A percentile compares a stretch with the other conserved stretches of the same genome.
Conservation (phyloP, 1,284 basidiomycete genomes). For the Ganoderma lingzhi region DNA sequence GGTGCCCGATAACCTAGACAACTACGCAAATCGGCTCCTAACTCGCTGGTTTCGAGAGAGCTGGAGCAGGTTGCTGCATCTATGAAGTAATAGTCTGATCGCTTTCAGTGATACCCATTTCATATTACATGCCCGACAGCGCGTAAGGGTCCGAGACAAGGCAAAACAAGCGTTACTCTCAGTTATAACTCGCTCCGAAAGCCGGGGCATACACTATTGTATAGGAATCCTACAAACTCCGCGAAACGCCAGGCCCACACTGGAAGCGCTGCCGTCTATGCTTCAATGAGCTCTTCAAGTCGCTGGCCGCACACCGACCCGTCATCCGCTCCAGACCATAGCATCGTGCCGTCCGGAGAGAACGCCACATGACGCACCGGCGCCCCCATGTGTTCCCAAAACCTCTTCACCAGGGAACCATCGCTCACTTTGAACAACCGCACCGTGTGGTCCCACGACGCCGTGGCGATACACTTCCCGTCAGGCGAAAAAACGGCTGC, state of each 20-base stretch:
- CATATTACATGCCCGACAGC: not conserved
- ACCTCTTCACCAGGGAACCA: conserved; percentile 11
- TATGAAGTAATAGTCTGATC: conserved; percentile 60
- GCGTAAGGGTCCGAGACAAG: not conserved
- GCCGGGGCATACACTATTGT: not conserved
- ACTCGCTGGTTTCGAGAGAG: conserved; percentile 81
- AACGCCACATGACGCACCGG: conserved; percentile 2
- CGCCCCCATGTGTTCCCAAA: not conserved
- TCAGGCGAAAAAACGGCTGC: conserved; percentile 36
- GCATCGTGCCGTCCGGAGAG: not conserved
- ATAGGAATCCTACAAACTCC: not conserved
- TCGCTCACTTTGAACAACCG: conserved; percentile 20
- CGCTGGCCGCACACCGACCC: not conserved
- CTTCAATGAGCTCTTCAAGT: not conserved
- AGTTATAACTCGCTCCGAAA: not conserved
- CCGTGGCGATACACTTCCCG: conserved; percentile 20
- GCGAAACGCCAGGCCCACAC: not conserved
- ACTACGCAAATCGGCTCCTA: conserved; percentile 75
- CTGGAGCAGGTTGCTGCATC: conserved; percentile 72
- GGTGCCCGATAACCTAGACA: conserved; percentile 52
- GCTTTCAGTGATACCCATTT: not conserved
- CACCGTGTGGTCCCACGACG: conserved; percentile 24
- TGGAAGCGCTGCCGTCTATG: not conserved
- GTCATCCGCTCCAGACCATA: not conserved
- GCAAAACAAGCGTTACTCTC: not conserved